These are phyloP conservation scores for Naganishia cerealis DNA, from an alignment of 1,284 basidiomycete species.

Conservation along the genomic window DNA sequence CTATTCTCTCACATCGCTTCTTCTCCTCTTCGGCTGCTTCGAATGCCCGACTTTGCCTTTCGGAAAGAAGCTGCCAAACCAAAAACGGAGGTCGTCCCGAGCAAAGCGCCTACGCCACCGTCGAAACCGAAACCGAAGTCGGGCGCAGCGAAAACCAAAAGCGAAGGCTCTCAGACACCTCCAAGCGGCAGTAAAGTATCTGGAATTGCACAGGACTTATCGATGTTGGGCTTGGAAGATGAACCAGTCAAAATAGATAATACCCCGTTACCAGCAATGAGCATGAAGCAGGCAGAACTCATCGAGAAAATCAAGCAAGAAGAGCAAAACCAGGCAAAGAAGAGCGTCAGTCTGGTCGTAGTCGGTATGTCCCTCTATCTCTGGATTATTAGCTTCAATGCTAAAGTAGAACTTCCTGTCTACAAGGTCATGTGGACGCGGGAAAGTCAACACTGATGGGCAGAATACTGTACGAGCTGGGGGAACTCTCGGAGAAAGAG, in stretches of 20 bases:
- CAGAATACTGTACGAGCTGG: conserved; percentile 85
- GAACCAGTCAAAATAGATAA: conserved; percentile 45
- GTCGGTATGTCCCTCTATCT: conserved; percentile 65
- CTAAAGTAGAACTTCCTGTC: background rate
- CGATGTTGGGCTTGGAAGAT: conserved; percentile 67
- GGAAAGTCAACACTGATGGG: conserved; percentile 99
- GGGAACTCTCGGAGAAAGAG: conserved; percentile 80
- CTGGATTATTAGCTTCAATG: background rate
- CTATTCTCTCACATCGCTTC: background rate
- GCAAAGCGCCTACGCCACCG: conserved; percentile 4
- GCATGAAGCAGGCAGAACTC: conserved; percentile 76
- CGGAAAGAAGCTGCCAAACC: conserved; percentile 27
- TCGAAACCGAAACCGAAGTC: conserved; percentile 30
- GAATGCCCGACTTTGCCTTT: background rate
- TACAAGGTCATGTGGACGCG: conserved; percentile 92
- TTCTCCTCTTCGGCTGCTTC: background rate
- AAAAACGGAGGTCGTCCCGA: background rate
- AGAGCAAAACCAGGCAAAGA: conserved; percentile 63
- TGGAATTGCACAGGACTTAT: conserved; percentile 60
- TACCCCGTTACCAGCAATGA: conserved; percentile 62
- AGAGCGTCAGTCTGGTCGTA: conserved; percentile 81
- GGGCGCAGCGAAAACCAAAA: conserved; percentile 12
- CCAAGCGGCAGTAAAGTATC: conserved; percentile 12
- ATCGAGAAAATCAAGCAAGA: conserved; percentile 74
- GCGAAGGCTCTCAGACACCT: conserved; percentile 23